Evolutionary conservation across 805 yeast species (phyloP), one percentile per base, ranked within the genome.

Genomic region (Wickerhamiella azyma): DNA sequence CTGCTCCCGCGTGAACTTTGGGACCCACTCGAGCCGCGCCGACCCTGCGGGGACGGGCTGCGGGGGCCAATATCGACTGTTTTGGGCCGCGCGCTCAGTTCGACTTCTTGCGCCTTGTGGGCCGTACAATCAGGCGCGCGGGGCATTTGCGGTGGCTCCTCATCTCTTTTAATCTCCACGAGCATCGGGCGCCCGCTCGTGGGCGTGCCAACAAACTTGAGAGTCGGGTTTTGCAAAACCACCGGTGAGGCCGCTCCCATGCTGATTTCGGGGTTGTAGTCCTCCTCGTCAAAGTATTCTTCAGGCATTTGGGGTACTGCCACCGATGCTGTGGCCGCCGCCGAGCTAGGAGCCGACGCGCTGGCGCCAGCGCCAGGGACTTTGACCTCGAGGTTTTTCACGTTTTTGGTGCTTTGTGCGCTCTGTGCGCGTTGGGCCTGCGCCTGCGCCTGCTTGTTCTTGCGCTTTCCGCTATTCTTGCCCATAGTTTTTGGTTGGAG

Each of bases 171-270:
- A 16, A 42, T 36, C 29, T 35, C 40, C 26, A 42, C 45, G 28
- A 42, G 40, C 33, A 30, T 35, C 14, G 45, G 45, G 36, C 45
- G 45, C 39, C 14, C 38, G 32, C 18, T 18, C 13, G 28, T 17
- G 13, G 39, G 30, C 5, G 26, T 17, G 26, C 45, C 45, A 11
- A 42, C 17, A 26, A 42, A 13, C 18, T 28, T 26, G 28, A 42
- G 36, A n/a, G 29, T 26, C 5, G 45, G 40, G 10, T 37, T 21
- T 19, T 42, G 45, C 19, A 42, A 11, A 26, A 42, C 29, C 13
- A 42, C 37, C 11, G 45, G 45, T 3, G 45, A 42, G 13, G 40
- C 40, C 11, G 45, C 45, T 10, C 39, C 45, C 40, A 42, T 36
- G 35, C 40, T 4, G n/a, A 36, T 36, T 26, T 42, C 45, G 19